A percentile compares a stretch with the other conserved stretches of the same genome.
Evolutionary conservation across 352 stramenopile genomes (phyloP).

Genomic region (Plasmopara muralis): DNA sequence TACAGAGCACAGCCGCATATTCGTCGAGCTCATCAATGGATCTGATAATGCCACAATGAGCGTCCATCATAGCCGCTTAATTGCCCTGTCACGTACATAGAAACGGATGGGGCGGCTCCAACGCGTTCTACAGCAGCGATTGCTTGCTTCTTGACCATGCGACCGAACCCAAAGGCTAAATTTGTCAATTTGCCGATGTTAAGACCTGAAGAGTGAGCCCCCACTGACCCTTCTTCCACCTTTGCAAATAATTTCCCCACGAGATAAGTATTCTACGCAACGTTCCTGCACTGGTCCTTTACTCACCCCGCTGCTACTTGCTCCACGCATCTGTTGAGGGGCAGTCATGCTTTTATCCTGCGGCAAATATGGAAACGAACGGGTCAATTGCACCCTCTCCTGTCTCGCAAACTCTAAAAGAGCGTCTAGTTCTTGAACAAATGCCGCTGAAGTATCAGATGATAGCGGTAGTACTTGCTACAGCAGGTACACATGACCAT

Average conservation of each 20-base stretch:
- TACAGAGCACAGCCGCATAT: slow-evolving; percentile 60
- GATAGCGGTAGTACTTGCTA: slow-evolving; percentile 52
- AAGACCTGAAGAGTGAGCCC: slow-evolving; percentile 10
- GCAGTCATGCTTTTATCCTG: slow-evolving; percentile 16
- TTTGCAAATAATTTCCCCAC: slow-evolving; percentile 1
- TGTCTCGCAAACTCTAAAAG: slow-evolving; percentile 41
- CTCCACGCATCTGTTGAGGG: slow-evolving; percentile 9
- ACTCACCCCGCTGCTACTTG: slow-evolving; percentile 15
- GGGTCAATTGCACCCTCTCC: slow-evolving; percentile 41
- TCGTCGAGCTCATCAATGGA: slow-evolving; percentile 58
- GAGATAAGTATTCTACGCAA: not conserved
- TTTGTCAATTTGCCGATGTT: slow-evolving; percentile 72
- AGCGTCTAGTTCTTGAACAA: slow-evolving; percentile 47
- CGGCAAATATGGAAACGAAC: slow-evolving; percentile 59
- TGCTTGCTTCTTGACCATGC: slow-evolving; percentile 82
- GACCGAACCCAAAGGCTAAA: slow-evolving; percentile 71
- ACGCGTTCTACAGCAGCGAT: slow-evolving; percentile 76
- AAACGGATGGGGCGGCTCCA: slow-evolving; percentile 43
- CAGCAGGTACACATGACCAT: not conserved
- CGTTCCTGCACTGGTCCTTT: not conserved
- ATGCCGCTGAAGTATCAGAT: slow-evolving; percentile 35
- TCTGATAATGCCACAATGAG: slow-evolving; percentile 12
- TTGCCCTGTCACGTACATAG: slow-evolving; percentile 30
- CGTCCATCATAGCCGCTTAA: not conserved
- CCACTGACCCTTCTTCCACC: slow-evolving; percentile 15